These are phyloP conservation scores for Phanerodontia chrysosporium DNA, from an alignment of 768 basidiomycete species.

Conservation along the genomic window DNA sequence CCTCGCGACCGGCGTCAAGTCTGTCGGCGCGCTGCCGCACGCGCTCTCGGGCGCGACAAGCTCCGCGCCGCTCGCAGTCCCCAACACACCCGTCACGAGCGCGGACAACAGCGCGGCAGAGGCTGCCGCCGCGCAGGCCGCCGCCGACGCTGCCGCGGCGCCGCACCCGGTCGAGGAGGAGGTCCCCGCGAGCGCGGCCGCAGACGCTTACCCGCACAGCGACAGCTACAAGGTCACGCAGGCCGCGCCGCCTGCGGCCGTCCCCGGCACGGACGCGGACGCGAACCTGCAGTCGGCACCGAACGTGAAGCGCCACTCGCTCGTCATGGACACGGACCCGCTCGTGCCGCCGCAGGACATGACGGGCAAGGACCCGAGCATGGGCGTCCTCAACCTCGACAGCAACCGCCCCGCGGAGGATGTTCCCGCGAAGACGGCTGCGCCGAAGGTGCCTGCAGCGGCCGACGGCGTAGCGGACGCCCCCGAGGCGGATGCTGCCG, in stretches of 20 bases:
- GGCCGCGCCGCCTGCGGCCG: background rate
- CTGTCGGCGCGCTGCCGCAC: conserved; percentile 5
- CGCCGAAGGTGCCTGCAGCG: background rate
- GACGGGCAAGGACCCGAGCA: conserved; percentile 13
- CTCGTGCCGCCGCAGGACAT: conserved; percentile 12
- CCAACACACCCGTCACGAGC: background rate
- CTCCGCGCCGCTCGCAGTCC: background rate
- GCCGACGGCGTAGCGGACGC: background rate
- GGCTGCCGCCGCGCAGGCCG: background rate
- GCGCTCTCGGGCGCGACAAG: background rate
- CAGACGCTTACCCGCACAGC: background rate
- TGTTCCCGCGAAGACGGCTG: background rate
- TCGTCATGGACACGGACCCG: conserved; percentile 11
- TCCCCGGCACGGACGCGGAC: background rate
- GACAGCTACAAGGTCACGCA: background rate
- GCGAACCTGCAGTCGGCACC: background rate
- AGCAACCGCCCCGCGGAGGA: conserved; percentile 19
- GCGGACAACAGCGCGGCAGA: background rate
- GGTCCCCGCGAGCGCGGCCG: background rate
- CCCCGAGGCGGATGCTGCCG: background rate
- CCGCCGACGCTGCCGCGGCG: background rate
- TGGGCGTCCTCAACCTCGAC: conserved; percentile 23
- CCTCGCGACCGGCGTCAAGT: background rate
- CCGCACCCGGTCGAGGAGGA: background rate
- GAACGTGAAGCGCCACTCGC: conserved; percentile 5